phyloP scores from a whole-genome alignment of 2,329 filamentous ascomycete species.

The Trichoderma sp. region DNA sequence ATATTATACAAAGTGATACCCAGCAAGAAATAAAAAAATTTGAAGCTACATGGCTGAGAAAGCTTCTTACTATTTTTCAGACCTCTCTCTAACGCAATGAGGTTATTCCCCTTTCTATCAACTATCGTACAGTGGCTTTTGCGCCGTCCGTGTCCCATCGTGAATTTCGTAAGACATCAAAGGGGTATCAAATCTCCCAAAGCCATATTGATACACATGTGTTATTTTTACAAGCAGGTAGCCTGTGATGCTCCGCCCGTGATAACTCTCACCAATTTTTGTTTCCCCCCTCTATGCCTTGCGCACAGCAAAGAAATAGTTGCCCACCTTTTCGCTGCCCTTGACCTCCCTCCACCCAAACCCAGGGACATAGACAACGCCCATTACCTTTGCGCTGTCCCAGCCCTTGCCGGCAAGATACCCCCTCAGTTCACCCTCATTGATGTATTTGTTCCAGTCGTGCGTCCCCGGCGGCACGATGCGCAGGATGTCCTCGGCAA shows the following conservation, averaged over 20 bases:
- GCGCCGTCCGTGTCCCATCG: background rate
- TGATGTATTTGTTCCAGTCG: slow-evolving; percentile 95
- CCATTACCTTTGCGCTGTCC: slow-evolving; percentile 63
- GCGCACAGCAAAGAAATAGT: slow-evolving; percentile 92
- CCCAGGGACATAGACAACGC: slow-evolving; percentile 86
- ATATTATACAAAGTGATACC: slow-evolving; percentile 19
- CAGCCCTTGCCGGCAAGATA: slow-evolving; percentile 57
- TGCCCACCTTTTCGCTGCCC: slow-evolving; percentile 82
- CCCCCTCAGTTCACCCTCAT: slow-evolving; percentile 70
- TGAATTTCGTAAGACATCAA: background rate
- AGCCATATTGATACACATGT: slow-evolving; percentile 7
- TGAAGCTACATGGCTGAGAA: background rate
- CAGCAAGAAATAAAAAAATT: background rate
- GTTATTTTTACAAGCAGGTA: background rate
- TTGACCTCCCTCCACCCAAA: slow-evolving; percentile 82
- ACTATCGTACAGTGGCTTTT: slow-evolving; percentile 8
- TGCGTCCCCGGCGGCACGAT: slow-evolving; percentile 93
- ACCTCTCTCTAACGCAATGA: background rate
- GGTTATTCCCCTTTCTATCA: background rate
- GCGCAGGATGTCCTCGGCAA: slow-evolving; percentile 82
- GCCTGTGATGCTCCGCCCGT: background rate
- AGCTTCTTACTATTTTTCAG: background rate
- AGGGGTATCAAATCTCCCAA: slow-evolving; percentile 13
- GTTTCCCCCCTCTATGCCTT: slow-evolving; percentile 27
- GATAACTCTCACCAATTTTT: background rate